These are phyloP conservation scores for Zoysia japonica DNA, from an alignment of 176 grass and related monocot species.

Conservation along the genomic window DNA sequence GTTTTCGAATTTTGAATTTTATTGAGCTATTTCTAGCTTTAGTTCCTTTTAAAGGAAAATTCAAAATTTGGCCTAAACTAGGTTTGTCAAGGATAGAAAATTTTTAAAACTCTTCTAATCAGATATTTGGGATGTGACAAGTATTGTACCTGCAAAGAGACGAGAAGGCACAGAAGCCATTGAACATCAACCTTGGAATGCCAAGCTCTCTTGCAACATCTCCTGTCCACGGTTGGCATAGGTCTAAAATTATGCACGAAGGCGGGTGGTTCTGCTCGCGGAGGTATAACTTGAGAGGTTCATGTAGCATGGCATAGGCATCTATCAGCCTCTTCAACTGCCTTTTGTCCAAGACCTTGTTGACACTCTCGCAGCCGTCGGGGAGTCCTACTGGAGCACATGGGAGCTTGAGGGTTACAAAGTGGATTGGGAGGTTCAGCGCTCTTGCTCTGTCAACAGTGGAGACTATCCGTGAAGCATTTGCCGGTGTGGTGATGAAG, in stretches of 20 bases:
- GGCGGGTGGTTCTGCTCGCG: slow-evolving; percentile 13
- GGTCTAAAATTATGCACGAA: slow-evolving; percentile 48
- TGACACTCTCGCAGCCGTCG: slow-evolving; percentile 34
- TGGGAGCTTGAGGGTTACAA: slow-evolving; percentile 47
- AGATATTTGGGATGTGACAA: neutral
- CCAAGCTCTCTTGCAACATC: slow-evolving; percentile 62
- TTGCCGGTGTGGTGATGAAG: slow-evolving; percentile 51
- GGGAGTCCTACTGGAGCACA: slow-evolving; percentile 47
- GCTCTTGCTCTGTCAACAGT: slow-evolving; percentile 33
- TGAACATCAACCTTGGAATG: slow-evolving; percentile 56
- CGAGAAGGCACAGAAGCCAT: slow-evolving; percentile 46
- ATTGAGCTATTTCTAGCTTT: too few species aligned
- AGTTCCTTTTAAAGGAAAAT: neutral
- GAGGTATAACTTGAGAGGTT: slow-evolving; percentile 38
- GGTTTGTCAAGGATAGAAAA: neutral
- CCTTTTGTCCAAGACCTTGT: slow-evolving; percentile 29
- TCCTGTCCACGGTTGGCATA: slow-evolving; percentile 38
- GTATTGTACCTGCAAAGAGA: slow-evolving; percentile 37
- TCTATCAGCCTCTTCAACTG: slow-evolving; percentile 24
- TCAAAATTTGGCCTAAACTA: neutral
- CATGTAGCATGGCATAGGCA: slow-evolving; percentile 27
- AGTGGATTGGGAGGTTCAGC: slow-evolving; percentile 42
- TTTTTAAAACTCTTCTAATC: too few species aligned
- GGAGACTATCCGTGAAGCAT: slow-evolving; percentile 40
- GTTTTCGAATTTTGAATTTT: too few species aligned